Conservation (phyloP, 2,329 filamentous ascomycete species). For the Septoria petroselini region DNA sequence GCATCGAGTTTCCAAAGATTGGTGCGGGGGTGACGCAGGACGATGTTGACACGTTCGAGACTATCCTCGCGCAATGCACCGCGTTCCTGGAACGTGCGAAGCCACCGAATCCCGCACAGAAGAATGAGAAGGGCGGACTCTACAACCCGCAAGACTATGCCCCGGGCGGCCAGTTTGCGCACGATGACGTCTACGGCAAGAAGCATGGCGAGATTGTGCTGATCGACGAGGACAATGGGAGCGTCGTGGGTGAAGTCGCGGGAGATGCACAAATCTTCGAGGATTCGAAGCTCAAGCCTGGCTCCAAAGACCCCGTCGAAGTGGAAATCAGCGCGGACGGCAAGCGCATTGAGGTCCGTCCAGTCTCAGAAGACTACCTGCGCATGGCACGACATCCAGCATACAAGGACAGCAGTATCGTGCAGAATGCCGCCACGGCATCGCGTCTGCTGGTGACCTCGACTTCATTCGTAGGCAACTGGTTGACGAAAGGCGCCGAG, state of each 20-base stretch:
- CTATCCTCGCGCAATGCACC: conserved; percentile 95
- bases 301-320: conserved; percentile 88
- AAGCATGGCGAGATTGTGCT: conserved; percentile 75
- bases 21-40: conserved; percentile 78
- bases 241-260: conserved; percentile 85
- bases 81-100: conserved; percentile 84
- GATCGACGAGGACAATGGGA: conserved; percentile 92
- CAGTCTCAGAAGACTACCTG: conserved; percentile 67
- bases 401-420: conserved; percentile 83
- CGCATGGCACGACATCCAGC: conserved; percentile 79
- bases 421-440: conserved; percentile 80
- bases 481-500: conserved; percentile 73
- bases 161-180: conserved; percentile 65
- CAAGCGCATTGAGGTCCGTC: conserved; percentile 65
- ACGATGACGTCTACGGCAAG: conserved; percentile 43
- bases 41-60: conserved; percentile 94
- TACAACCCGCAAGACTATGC: conserved; percentile 83
- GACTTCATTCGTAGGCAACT: conserved; percentile 73
- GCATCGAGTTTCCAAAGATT: conserved; percentile 78
- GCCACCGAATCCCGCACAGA: conserved; percentile 48
- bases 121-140: conserved; percentile 34
- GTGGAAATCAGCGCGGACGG: conserved; percentile 70
- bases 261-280: conserved; percentile 80
- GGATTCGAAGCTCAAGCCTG: conserved; percentile 69
- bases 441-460: conserved; percentile 90